phyloP scores from a whole-genome alignment of 352 stramenopile genomes.

The Pythium vanterpoolii region DNA sequence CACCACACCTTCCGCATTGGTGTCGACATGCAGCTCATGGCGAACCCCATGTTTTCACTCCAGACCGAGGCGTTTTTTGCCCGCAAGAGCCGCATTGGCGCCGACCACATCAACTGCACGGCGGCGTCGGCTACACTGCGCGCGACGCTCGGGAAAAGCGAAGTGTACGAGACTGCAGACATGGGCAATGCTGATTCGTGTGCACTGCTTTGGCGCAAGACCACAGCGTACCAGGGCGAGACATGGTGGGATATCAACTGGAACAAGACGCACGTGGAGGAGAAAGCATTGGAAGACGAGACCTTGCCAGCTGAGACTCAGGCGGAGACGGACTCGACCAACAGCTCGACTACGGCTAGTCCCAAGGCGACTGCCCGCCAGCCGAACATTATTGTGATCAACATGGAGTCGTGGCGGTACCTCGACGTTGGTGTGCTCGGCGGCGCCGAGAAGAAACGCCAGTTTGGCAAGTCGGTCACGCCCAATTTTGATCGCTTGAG shows the following conservation, averaged over 20 bases:
- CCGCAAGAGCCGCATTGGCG: conserved; percentile 28
- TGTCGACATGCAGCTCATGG: conserved; percentile 73
- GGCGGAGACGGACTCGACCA: background rate
- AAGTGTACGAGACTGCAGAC: conserved; percentile 39
- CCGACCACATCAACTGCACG: conserved; percentile 65
- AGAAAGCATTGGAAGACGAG: background rate
- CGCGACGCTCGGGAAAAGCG: conserved; percentile 37
- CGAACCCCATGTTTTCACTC: conserved; percentile 62
- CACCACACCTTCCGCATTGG: conserved; percentile 20
- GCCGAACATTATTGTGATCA: conserved; percentile 72
- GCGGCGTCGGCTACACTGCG: conserved; percentile 43
- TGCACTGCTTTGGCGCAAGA: conserved; percentile 63
- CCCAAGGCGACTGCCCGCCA: conserved; percentile 8
- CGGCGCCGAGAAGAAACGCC: conserved; percentile 37
- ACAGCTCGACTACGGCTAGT: background rate
- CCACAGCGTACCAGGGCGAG: conserved; percentile 47
- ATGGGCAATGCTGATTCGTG: conserved; percentile 65
- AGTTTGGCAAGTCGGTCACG: conserved; percentile 45
- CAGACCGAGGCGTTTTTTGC: conserved; percentile 57
- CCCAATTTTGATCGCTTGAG: conserved; percentile 58
- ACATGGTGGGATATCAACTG: conserved; percentile 44
- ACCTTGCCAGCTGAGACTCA: background rate
- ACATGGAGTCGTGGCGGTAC: conserved; percentile 70
- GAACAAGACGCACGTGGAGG: conserved; percentile 25
- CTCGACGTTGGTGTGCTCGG: conserved; percentile 68